Percentiles rank a stretch among this genome's conserved stretches.
Evolutionary conservation across 1,284 basidiomycete genomes (phyloP).

Genomic region (Sparassis latifolia): DNA sequence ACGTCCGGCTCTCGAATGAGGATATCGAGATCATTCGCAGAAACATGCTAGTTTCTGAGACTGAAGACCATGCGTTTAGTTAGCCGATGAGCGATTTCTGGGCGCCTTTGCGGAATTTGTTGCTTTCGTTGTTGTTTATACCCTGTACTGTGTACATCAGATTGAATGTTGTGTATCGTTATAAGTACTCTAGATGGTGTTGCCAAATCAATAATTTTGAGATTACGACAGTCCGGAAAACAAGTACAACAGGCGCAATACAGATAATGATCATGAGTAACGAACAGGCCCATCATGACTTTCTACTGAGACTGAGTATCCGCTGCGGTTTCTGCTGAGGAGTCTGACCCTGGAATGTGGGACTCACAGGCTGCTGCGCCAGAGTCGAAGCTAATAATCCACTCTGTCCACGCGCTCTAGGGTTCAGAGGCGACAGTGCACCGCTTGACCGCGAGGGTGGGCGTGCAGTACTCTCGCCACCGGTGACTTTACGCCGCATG

Average conservation of each 20-base stretch:
- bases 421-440: conserved; percentile 68
- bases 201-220: not conserved
- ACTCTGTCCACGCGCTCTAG: conserved; percentile 48
- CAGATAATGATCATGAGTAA: not conserved
- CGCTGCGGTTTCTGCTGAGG: conserved; percentile 38
- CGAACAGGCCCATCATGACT: conserved; percentile 17
- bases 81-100: too few relatives aligned
- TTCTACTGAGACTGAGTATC: conserved; percentile 40
- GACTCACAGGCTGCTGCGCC: conserved; percentile 21
- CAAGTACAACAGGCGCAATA: not conserved
- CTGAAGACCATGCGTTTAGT: not conserved
- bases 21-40: conserved; percentile 54
- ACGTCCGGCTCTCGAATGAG: conserved; percentile 46
- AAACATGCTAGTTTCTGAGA: conserved; percentile 43
- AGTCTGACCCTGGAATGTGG: conserved; percentile 35
- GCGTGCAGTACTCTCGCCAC: conserved; percentile 29
- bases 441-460: conserved; percentile 33
- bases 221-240: not conserved
- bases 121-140: too few relatives aligned
- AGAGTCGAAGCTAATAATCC: conserved; percentile 31
- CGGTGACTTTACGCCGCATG: conserved; percentile 53
- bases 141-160: conserved; percentile 3
- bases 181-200: conserved; percentile 3
- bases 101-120: too few relatives aligned
- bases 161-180: conserved; percentile 11